These are phyloP conservation scores for Cornus suecica DNA, from an alignment of 148 eudicot genomes.

Conservation along the genomic window DNA sequence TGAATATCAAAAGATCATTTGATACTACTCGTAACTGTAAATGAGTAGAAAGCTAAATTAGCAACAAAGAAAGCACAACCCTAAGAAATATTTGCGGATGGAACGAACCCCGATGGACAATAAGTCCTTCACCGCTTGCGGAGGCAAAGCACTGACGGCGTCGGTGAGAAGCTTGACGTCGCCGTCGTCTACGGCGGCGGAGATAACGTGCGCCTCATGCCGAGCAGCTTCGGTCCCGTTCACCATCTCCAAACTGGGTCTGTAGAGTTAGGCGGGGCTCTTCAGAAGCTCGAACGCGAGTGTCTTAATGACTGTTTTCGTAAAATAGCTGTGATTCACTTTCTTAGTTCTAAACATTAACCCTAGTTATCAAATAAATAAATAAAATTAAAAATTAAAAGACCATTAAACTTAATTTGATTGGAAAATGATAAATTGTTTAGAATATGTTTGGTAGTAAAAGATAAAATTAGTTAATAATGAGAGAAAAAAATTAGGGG, in stretches of 20 bases:
- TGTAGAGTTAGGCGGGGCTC: too few species aligned
- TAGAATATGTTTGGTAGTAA: too few species aligned
- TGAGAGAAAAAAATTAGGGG: too few species aligned
- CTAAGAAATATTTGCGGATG: not conserved
- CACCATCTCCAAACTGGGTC: conserved; percentile 11
- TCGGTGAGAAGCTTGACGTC: conserved; percentile 42
- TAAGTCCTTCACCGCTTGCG: conserved; percentile 48
- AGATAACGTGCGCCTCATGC: conserved; percentile 9
- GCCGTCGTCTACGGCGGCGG: conserved; percentile 28
- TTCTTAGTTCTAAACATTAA: too few species aligned
- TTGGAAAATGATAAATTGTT: too few species aligned
- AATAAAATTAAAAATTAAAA: too few species aligned
- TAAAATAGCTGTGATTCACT: too few species aligned
- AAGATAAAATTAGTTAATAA: too few species aligned
- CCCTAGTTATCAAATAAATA: too few species aligned
- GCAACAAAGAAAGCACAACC: not conserved
- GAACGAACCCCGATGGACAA: conserved; percentile 43
- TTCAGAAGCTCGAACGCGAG: not conserved
- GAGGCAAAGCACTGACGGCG: conserved; percentile 44
- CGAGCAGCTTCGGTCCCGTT: conserved; percentile 8
- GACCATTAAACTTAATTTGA: too few species aligned
- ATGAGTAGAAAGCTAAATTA: not conserved
- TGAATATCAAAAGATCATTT: not conserved
- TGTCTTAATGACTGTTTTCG: not conserved
- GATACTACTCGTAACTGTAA: not conserved